A percentile compares a stretch with the other conserved stretches of the same genome.
These are phyloP conservation scores for Ascochyta lentis DNA, from an alignment of 2,329 filamentous ascomycete genomes.

Conservation along the genomic window DNA sequence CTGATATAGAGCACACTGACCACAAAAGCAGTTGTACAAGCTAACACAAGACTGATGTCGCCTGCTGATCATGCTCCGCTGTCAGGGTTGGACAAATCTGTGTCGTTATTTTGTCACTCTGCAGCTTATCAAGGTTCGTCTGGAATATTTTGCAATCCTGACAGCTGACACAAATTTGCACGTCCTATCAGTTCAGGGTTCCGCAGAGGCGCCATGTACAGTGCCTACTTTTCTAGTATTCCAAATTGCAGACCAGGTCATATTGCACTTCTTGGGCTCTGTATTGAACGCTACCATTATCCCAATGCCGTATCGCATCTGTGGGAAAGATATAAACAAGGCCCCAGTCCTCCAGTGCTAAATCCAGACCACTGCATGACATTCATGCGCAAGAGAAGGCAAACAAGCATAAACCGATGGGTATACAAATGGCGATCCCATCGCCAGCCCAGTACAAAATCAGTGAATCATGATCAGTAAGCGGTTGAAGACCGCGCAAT, in stretches of 20 bases:
- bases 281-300: constrained; percentile 11
- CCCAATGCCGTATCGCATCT: constrained; percentile 1
- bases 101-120: background rate
- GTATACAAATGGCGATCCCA: constrained; percentile 44
- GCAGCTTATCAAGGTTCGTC: background rate
- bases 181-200: background rate
- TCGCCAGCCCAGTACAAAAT: constrained; percentile 26
- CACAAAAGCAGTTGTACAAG: background rate
- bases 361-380: constrained; percentile 13
- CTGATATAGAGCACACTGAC: background rate
- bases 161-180: background rate
- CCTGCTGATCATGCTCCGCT: background rate
- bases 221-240: background rate
- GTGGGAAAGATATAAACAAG: constrained; percentile 13
- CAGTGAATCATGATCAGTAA: constrained; percentile 17
- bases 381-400: constrained; percentile 21
- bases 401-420: constrained; percentile 34
- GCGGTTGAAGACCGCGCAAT: constrained; percentile 9
- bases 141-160: background rate
- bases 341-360: background rate
- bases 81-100: background rate
- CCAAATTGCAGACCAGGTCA: background rate
- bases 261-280: constrained; percentile 8
- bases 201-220: background rate
- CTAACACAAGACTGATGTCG: background rate